phyloP scores from a whole-genome alignment of 768 basidiomycete genomes.

The Serendipita sp. region DNA sequence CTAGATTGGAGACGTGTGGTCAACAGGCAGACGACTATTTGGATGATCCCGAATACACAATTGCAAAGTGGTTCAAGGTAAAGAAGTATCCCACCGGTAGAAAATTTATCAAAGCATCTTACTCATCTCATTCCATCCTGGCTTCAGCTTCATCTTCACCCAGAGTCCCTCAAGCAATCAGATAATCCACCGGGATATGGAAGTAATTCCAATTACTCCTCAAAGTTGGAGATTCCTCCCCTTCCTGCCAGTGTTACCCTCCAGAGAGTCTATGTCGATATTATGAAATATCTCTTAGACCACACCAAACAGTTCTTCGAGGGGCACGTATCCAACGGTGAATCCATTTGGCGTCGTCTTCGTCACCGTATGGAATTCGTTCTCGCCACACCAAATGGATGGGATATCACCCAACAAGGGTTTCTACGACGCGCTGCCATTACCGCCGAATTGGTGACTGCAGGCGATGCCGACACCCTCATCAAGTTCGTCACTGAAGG shows the following conservation, averaged over 20 bases:
- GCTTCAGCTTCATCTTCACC: slow-evolving; percentile 6
- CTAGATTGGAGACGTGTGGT: background rate
- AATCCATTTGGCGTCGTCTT: slow-evolving; percentile 23
- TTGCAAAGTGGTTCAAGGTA: slow-evolving; percentile 9
- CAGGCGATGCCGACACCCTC: background rate
- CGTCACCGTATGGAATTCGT: slow-evolving; percentile 32
- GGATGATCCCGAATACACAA: background rate
- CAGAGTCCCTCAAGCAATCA: background rate
- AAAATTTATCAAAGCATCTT: background rate
- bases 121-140: background rate
- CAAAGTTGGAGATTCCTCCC: slow-evolving; percentile 3
- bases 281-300: slow-evolving; percentile 1
- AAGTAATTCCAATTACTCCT: background rate
- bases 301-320: background rate
- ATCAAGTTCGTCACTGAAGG: slow-evolving; percentile 16
- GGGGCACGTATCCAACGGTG: background rate
- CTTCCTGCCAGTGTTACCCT: background rate
- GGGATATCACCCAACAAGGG: slow-evolving; percentile 43
- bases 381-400: too few species aligned
- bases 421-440: slow-evolving; percentile 40
- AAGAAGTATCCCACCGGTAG: background rate
- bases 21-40: slow-evolving; percentile 1
- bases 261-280: slow-evolving; percentile 1
- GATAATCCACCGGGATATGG: background rate
- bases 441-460: slow-evolving; percentile 33